A percentile compares a stretch with the other conserved stretches of the same genome.
Evolutionary conservation across 208 protist genomes (phyloP).

Genomic region (Acanthamoeba royreba): DNA sequence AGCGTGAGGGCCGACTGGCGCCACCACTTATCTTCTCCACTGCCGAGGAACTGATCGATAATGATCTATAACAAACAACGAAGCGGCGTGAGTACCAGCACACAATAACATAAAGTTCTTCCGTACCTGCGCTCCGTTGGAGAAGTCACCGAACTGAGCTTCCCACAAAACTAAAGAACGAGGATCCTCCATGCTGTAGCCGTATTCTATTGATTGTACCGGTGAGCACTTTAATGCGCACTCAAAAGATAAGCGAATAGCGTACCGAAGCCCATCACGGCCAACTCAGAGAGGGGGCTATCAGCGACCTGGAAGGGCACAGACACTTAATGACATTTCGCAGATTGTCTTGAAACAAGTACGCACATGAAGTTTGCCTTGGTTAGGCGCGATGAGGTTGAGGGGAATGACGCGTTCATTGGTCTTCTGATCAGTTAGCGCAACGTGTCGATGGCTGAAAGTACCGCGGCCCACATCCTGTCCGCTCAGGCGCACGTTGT

Average conservation of each 20-base stretch:
- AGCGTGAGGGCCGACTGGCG: conserved; percentile 57
- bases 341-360: not conserved
- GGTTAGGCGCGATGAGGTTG: conserved; percentile 27
- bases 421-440: conserved; percentile 52
- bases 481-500: conserved; percentile 66
- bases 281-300: conserved; percentile 61
- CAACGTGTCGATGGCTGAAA: conserved; percentile 66
- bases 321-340: not conserved
- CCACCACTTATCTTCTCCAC: conserved; percentile 52
- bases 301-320: not conserved
- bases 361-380: conserved; percentile 49
- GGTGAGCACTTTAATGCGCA: not conserved
- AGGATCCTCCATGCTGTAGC: conserved; percentile 68
- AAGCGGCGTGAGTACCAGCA: too few relatives aligned
- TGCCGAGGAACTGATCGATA: conserved; percentile 62
- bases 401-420: conserved; percentile 50
- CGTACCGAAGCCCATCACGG: conserved; percentile 57
- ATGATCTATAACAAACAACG: too few relatives aligned
- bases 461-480: conserved; percentile 72
- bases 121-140: conserved; percentile 69
- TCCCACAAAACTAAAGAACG: conserved; percentile 69
- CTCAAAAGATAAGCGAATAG: not conserved
- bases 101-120: too few relatives aligned
- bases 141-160: conserved; percentile 74
- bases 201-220: conserved; percentile 52